These are phyloP conservation scores for Oldenlandia corymbosa DNA, from an alignment of 257 asterid genomes.

Conservation along the genomic window DNA sequence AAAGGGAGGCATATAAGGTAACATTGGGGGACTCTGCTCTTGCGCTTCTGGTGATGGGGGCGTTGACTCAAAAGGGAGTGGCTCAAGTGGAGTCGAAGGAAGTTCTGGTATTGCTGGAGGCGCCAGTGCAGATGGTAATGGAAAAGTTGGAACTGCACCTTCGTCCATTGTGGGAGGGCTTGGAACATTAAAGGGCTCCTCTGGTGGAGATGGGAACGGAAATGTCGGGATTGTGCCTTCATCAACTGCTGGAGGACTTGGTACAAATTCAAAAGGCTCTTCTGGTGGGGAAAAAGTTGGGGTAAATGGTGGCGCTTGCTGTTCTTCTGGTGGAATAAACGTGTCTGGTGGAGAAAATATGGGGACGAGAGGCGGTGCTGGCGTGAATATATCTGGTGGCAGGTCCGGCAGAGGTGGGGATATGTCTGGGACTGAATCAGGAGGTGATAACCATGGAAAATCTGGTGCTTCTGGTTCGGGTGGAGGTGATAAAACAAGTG, in stretches of 20 bases:
- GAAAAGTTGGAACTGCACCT: conserved; percentile 12
- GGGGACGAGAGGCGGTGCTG: conserved; percentile 26
- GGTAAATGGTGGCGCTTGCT: neutral
- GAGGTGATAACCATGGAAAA: conserved; percentile 32
- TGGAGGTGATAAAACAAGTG: conserved; percentile 22
- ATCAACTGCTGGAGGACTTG: neutral
- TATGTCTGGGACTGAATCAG: conserved; percentile 16
- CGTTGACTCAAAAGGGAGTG: conserved; percentile 5
- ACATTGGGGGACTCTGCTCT: too few relatives aligned
- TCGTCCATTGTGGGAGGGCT: conserved; percentile 15
- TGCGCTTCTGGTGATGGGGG: conserved; percentile 6
- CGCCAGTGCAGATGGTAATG: conserved; percentile 7
- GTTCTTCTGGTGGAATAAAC: conserved; percentile 5
- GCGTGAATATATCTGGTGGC: conserved; percentile 28
- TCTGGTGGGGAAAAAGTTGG: conserved; percentile 10
- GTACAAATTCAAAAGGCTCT: neutral
- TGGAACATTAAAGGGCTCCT: conserved; percentile 11
- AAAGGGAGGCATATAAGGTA: too few relatives aligned
- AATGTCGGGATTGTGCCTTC: neutral
- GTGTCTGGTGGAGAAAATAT: conserved; percentile 23
- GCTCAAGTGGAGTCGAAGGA: conserved; percentile 9
- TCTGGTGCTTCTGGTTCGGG: conserved; percentile 4
- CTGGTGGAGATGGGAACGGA: conserved; percentile 4
- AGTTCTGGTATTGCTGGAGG: conserved; percentile 18
- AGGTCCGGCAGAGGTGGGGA: conserved; percentile 24